phyloP scores from a whole-genome alignment of 1,284 basidiomycete species.

The Tilletia indica region DNA sequence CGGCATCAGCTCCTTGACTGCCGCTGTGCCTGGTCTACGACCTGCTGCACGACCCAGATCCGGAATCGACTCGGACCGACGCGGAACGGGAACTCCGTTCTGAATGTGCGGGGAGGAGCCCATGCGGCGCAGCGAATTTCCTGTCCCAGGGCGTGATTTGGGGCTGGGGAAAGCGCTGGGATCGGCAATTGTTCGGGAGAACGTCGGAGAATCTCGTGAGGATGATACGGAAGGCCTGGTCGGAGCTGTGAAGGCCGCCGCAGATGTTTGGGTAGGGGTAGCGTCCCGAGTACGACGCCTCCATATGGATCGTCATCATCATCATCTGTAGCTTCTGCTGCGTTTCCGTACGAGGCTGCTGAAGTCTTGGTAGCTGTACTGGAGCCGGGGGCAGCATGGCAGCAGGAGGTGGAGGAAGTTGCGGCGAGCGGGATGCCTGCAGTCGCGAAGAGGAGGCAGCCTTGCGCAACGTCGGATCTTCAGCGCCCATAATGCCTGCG shows the following conservation, averaged over 20 bases:
- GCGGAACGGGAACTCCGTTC: background rate
- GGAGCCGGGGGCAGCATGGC: too few relatives aligned
- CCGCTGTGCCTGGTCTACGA: slow-evolving; percentile 1
- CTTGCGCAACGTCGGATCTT: background rate
- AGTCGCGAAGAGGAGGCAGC: background rate
- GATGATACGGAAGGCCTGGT: background rate
- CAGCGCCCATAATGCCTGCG: background rate
- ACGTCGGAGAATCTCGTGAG: background rate
- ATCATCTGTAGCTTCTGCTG: background rate
- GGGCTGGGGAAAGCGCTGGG: slow-evolving; percentile 12
- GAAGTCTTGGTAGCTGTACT: background rate
- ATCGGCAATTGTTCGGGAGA: background rate
- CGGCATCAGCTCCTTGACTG: background rate
- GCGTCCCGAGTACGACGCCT: slow-evolving; percentile 3
- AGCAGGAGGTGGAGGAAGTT: background rate
- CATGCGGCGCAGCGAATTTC: background rate
- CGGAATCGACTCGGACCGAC: slow-evolving; percentile 3
- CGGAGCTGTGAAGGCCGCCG: too few relatives aligned
- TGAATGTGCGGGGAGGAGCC: background rate
- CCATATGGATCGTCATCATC: slow-evolving; percentile 13
- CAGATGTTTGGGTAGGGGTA: background rate
- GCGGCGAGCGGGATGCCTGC: background rate
- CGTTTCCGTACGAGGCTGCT: background rate
- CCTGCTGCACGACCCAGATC: background rate
- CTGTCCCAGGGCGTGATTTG: slow-evolving; percentile 5